These are phyloP conservation scores for Lagerstroemia speciosa DNA, from an alignment of 345 rosid species.

Conservation along the genomic window DNA sequence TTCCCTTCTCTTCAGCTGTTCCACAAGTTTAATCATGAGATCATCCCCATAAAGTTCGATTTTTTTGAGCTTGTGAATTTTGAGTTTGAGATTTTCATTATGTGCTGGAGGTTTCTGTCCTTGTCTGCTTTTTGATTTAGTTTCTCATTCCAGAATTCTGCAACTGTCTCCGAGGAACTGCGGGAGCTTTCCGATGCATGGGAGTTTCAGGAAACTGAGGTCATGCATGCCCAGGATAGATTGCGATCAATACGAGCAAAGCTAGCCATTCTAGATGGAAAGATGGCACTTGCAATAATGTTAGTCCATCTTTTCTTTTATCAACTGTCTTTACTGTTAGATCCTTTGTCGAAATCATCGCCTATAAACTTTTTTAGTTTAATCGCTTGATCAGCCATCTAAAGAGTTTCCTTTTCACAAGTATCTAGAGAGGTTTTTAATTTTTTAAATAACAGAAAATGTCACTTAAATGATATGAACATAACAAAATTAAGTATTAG, in stretches of 20 bases:
- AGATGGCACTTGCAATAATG: slow-evolving; percentile 75
- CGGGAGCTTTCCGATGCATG: slow-evolving; percentile 60
- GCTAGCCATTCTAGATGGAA: slow-evolving; percentile 78
- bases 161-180: slow-evolving; percentile 25
- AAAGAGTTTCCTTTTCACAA: too few relatives aligned
- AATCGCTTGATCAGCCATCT: not conserved
- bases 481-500: not conserved
- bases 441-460: not conserved
- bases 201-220: slow-evolving; percentile 83
- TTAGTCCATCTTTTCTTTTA: slow-evolving; percentile 16
- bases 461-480: not conserved
- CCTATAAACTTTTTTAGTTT: not conserved
- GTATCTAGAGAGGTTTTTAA: not conserved
- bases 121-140: not conserved
- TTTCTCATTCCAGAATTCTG: slow-evolving; percentile 25
- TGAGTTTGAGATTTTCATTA: not conserved
- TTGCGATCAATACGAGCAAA: slow-evolving; percentile 77
- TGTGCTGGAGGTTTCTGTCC: not conserved
- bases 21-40: too few relatives aligned
- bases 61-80: not conserved
- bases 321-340: not conserved
- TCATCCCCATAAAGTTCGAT: too few relatives aligned
- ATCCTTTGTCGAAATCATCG: not conserved
- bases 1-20: too few relatives aligned
- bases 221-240: slow-evolving; percentile 53